phyloP scores from a whole-genome alignment of 1,284 basidiomycete genomes.

The Leccinum pseudoinsigne region DNA sequence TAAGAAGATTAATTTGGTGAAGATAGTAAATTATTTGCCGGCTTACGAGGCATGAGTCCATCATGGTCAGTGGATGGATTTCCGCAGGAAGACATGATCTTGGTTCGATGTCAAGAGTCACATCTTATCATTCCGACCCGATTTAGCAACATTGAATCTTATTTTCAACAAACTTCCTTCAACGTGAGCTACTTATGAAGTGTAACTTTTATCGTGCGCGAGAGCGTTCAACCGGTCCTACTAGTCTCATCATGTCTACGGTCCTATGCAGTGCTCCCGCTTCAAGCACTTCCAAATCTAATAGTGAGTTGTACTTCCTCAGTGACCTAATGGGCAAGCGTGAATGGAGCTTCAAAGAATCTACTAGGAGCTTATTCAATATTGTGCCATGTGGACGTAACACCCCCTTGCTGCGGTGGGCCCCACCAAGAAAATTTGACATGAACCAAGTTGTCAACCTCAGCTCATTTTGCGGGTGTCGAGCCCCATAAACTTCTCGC shows the following conservation, averaged over 20 bases:
- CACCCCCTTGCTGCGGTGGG: not conserved
- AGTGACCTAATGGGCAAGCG: not conserved
- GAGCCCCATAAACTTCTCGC: not conserved
- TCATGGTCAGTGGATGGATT: constrained; percentile 58
- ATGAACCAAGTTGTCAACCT: not conserved
- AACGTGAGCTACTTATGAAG: not conserved
- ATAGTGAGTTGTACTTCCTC: too few relatives aligned
- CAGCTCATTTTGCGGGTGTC: not conserved
- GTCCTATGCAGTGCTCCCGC: not conserved
- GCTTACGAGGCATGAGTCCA: constrained; percentile 64
- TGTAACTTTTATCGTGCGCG: not conserved
- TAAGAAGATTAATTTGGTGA: constrained; percentile 26
- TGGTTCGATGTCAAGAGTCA: not conserved
- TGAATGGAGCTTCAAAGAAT: not conserved
- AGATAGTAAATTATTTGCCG: not conserved
- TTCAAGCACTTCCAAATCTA: too few relatives aligned
- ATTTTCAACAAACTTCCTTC: not conserved
- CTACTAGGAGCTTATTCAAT: not conserved
- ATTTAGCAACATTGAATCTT: not conserved
- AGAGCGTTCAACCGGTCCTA: not conserved
- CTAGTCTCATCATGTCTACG: not conserved
- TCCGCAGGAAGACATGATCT: constrained; percentile 50
- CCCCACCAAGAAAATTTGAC: not conserved
- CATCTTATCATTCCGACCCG: not conserved
- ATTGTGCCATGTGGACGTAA: not conserved